Evolutionary conservation across 768 basidiomycete species (phyloP).

Genomic region (Rhizopogon vulgaris): DNA sequence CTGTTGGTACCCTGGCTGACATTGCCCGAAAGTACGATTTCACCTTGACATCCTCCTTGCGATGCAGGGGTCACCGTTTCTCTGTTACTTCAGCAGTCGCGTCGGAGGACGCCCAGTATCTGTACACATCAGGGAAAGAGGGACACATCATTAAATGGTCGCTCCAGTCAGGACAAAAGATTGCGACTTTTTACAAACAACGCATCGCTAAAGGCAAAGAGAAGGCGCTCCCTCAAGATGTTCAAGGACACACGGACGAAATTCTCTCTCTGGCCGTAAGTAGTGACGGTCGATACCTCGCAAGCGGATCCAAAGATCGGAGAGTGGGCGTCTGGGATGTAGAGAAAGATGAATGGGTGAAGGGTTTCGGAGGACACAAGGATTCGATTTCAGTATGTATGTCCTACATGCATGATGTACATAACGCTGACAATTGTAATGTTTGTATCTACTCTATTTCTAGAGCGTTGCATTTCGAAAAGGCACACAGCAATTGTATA

Average conservation of each 20-base stretch:
- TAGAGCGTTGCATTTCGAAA: conserved; percentile 75
- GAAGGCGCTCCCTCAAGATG: conserved; percentile 39
- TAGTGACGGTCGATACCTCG: conserved; percentile 78
- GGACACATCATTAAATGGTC: conserved; percentile 87
- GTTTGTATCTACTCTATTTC: background rate
- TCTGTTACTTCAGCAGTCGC: conserved; percentile 79
- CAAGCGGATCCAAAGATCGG: conserved; percentile 82
- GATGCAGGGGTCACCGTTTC: conserved; percentile 68
- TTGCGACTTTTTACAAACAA: conserved; percentile 54
- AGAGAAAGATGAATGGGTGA: conserved; percentile 69
- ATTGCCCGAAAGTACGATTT: conserved; percentile 48
- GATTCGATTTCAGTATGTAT: conserved; percentile 60
- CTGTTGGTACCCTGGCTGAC: background rate
- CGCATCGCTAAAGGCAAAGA: conserved; percentile 56
- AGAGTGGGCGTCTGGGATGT: conserved; percentile 83
- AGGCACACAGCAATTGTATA: conserved; percentile 61
- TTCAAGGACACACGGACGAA: conserved; percentile 82
- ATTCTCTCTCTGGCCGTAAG: conserved; percentile 81
- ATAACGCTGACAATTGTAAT: conserved; percentile 32
- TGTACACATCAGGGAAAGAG: conserved; percentile 92
- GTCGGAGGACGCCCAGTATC: conserved; percentile 60
- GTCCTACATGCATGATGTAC: conserved; percentile 24
- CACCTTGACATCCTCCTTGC: conserved; percentile 36
- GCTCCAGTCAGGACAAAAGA: conserved; percentile 54
- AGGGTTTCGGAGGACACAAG: conserved; percentile 73